Evolutionary conservation across 2,329 filamentous ascomycete genomes (phyloP).

Genomic region (Colletotrichum truncatum): DNA sequence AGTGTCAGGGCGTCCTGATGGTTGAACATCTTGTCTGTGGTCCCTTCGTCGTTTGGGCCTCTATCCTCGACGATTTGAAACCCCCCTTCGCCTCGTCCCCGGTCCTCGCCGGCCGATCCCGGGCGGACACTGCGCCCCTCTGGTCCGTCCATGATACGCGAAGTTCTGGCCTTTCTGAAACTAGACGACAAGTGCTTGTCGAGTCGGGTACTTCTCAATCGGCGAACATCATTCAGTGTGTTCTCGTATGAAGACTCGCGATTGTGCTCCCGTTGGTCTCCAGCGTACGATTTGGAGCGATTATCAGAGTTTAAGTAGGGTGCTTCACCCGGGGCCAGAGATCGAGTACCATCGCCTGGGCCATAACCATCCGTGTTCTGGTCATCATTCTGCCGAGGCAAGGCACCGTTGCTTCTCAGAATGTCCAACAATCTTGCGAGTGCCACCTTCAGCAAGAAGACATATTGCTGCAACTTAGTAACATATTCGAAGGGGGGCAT

Average conservation of each 20-base stretch:
- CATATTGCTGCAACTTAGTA: constrained; percentile 91
- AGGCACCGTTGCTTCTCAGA: constrained; percentile 81
- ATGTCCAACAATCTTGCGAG: constrained; percentile 90
- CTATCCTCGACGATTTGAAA: constrained; percentile 84
- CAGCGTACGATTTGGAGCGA: constrained; percentile 79
- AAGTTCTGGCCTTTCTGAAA: constrained; percentile 88
- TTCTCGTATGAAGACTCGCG: constrained; percentile 88
- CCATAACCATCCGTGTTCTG: constrained; percentile 74
- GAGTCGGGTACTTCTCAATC: constrained; percentile 89
- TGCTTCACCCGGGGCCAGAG: constrained; percentile 19
- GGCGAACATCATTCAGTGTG: constrained; percentile 93
- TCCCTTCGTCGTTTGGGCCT: constrained; percentile 73
- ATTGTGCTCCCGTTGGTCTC: constrained; percentile 66
- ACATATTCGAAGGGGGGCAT: constrained; percentile 73
- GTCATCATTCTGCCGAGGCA: constrained; percentile 81
- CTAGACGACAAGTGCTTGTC: constrained; percentile 95
- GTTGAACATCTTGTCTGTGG: constrained; percentile 85
- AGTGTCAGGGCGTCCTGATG: constrained; percentile 91
- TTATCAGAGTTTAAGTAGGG: constrained; percentile 70
- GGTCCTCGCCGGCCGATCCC: constrained; percentile 74
- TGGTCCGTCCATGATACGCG: constrained; percentile 90
- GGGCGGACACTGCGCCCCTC: constrained; percentile 74
- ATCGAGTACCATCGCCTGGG: constrained; percentile 63
- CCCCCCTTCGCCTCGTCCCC: constrained; percentile 58
- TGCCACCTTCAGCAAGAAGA: constrained; percentile 91